These are phyloP conservation scores for Colletotrichum tamarilloi DNA, from an alignment of 2,329 filamentous ascomycete species.

Conservation along the genomic window DNA sequence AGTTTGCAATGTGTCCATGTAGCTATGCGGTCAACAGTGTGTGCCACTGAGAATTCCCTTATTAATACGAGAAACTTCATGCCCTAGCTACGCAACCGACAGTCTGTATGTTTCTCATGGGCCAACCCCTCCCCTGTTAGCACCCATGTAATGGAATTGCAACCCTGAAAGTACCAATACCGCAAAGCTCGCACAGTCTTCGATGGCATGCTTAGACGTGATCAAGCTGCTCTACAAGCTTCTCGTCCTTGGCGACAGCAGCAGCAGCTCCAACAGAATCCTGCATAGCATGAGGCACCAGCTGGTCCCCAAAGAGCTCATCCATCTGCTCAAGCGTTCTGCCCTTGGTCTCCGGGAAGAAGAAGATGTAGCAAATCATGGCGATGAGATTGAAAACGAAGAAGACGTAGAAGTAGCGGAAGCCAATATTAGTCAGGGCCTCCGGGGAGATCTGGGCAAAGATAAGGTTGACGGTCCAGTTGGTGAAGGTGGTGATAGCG, in stretches of 20 bases:
- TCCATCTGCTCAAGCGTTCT: conserved; percentile 49
- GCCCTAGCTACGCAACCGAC: no score
- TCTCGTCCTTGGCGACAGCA: conserved; percentile 26
- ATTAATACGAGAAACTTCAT: no score
- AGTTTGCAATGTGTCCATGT: no score
- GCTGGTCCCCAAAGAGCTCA: conserved; percentile 45
- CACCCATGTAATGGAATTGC: no score
- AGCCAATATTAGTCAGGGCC: conserved; percentile 53
- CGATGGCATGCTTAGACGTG: background rate
- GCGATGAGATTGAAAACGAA: conserved; percentile 42
- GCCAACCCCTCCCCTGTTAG: no score
- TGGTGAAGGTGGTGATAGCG: conserved; percentile 43
- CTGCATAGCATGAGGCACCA: conserved; percentile 31
- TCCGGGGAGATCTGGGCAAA: conserved; percentile 61
- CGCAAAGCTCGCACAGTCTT: background rate
- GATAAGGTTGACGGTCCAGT: conserved; percentile 50
- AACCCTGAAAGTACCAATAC: background rate
- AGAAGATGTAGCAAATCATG: conserved; percentile 40
- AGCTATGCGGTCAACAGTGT: no score
- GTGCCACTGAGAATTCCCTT: no score
- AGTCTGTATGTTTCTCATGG: no score
- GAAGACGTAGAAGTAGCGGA: conserved; percentile 54
- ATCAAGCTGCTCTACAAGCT: conserved; percentile 22
- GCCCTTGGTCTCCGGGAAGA: conserved; percentile 48
- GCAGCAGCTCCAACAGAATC: conserved; percentile 24